Conservation (phyloP, 805 yeast genomes). For the Candida tallmaniae region DNA sequence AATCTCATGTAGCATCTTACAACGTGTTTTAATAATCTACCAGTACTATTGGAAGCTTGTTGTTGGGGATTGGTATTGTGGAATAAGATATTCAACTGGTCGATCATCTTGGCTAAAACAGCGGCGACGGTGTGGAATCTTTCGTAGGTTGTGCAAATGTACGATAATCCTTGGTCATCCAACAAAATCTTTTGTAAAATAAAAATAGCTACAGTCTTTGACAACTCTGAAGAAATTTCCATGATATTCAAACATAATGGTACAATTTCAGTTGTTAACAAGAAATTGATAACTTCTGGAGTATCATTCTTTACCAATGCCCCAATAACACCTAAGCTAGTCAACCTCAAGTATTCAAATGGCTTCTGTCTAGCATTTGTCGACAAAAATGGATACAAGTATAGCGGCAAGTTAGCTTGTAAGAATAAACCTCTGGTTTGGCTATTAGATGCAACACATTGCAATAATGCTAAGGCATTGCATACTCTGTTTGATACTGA, state of each 20-base stretch:
- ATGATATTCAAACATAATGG: slow-evolving; percentile 91
- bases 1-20: slow-evolving; percentile 89
- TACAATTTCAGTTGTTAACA: slow-evolving; percentile 92
- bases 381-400: slow-evolving; percentile 88
- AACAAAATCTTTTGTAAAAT: slow-evolving; percentile 88
- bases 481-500: slow-evolving; percentile 91
- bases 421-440: slow-evolving; percentile 83
- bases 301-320: slow-evolving; percentile 95
- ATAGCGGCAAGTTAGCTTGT: slow-evolving; percentile 88
- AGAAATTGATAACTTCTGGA: slow-evolving; percentile 87
- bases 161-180: slow-evolving; percentile 86
- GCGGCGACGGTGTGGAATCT: slow-evolving; percentile 91
- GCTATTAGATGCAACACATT: slow-evolving; percentile 94
- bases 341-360: slow-evolving; percentile 87
- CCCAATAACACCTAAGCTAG: slow-evolving; percentile 94
- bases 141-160: slow-evolving; percentile 93
- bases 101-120: slow-evolving; percentile 84
- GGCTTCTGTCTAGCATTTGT: slow-evolving; percentile 89
- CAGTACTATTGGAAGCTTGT: slow-evolving; percentile 47
- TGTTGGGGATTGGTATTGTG: slow-evolving; percentile 9
- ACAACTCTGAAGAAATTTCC: slow-evolving; percentile 91
- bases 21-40: slow-evolving; percentile 85
- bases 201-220: slow-evolving; percentile 95
- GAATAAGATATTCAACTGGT: slow-evolving; percentile 50
- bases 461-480: slow-evolving; percentile 89